Percentiles rank a stretch among this genome's conserved stretches.
phyloP scores from a whole-genome alignment of 768 basidiomycete species.

The Clathrus columnatus region DNA sequence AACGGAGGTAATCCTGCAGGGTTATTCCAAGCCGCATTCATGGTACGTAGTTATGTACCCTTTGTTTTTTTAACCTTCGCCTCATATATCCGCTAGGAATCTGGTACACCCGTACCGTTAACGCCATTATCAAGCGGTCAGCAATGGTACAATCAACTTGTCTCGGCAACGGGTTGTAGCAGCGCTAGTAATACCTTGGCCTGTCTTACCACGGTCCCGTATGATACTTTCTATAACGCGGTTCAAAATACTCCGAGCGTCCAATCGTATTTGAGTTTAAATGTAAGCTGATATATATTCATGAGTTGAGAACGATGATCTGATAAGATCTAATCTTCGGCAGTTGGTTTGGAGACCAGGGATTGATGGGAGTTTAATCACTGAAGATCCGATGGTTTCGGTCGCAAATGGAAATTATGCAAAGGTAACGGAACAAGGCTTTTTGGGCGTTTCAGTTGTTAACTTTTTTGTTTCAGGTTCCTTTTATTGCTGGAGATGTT shows the following conservation, averaged over 20 bases:
- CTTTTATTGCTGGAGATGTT: slow-evolving; percentile 15
- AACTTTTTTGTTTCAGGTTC: slow-evolving; percentile 20
- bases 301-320: not conserved
- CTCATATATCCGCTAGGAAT: slow-evolving; percentile 20
- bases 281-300: not conserved
- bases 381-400: slow-evolving; percentile 23
- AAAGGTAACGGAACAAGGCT: not conserved
- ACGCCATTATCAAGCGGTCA: slow-evolving; percentile 36
- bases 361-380: slow-evolving; percentile 32
- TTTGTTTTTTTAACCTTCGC: too few species aligned
- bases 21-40: slow-evolving; percentile 17
- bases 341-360: slow-evolving; percentile 27
- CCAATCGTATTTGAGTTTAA: slow-evolving; percentile 13
- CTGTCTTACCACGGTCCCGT: slow-evolving; percentile 33
- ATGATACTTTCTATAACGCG: slow-evolving; percentile 28
- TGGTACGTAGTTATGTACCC: slow-evolving; percentile 15
- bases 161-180: slow-evolving; percentile 33
- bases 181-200: slow-evolving; percentile 30
- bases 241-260: slow-evolving; percentile 32
- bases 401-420: slow-evolving; percentile 25
- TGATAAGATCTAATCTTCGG: not conserved
- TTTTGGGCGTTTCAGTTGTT: not conserved
- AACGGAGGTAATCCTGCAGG: slow-evolving; percentile 15
- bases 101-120: slow-evolving; percentile 37
- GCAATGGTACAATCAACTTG: slow-evolving; percentile 35